phyloP scores from a whole-genome alignment of 1,284 basidiomycete species.

The Kalmanozyma brasiliensis region DNA sequence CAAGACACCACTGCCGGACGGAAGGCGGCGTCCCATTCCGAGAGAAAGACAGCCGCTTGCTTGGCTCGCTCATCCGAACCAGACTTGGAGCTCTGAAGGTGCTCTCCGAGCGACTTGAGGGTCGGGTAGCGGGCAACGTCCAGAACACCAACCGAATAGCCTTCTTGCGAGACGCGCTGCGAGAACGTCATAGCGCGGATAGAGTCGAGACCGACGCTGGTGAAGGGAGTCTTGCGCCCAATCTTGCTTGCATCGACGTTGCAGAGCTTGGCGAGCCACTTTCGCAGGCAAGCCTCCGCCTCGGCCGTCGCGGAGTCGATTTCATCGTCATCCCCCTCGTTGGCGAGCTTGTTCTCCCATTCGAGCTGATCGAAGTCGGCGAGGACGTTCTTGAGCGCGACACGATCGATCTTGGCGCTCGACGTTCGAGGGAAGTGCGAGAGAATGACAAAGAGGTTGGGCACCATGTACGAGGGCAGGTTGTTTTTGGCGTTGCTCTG shows the following conservation, averaged over 20 bases:
- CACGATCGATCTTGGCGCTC: constrained; percentile 68
- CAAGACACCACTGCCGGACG: constrained; percentile 22
- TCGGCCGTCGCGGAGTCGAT: constrained; percentile 23
- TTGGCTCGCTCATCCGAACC: constrained; percentile 22
- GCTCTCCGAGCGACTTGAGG: constrained; percentile 42
- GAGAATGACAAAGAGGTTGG: constrained; percentile 66
- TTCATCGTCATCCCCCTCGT: constrained; percentile 25
- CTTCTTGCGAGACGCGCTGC: constrained; percentile 46
- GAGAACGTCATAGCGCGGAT: constrained; percentile 66
- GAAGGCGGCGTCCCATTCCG: constrained; percentile 26
- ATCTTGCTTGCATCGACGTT: constrained; percentile 48
- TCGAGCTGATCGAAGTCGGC: constrained; percentile 55
- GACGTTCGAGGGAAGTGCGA: constrained; percentile 67
- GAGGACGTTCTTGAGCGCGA: constrained; percentile 62
- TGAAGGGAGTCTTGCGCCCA: constrained; percentile 56
- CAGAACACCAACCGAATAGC: constrained; percentile 60
- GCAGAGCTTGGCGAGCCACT: constrained; percentile 55
- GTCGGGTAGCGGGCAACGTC: constrained; percentile 64
- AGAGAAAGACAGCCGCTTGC: constrained; percentile 24
- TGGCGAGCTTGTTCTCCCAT: constrained; percentile 60
- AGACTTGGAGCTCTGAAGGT: constrained; percentile 40
- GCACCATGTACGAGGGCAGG: constrained; percentile 67
- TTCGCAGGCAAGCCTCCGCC: constrained; percentile 41
- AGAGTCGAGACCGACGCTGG: constrained; percentile 64
- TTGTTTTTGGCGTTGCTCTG: constrained; percentile 45